A percentile compares a stretch with the other conserved stretches of the same genome.
Evolutionary conservation across 1,284 basidiomycete species (phyloP).

Genomic region (Fomitopsis pinicola): DNA sequence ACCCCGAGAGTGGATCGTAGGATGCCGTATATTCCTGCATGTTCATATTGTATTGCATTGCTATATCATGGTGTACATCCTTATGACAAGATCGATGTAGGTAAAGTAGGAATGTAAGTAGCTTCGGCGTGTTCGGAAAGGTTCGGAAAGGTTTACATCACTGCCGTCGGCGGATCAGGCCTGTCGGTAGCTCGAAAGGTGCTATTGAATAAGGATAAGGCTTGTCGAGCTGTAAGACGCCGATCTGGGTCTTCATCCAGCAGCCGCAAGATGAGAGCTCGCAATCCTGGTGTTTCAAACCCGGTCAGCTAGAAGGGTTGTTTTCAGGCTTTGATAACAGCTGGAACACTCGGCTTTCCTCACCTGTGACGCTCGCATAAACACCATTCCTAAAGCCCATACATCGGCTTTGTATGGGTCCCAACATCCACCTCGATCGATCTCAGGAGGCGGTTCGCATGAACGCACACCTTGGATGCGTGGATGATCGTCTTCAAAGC

Average conservation of each 20-base stretch:
- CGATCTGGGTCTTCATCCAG: constrained; percentile 42
- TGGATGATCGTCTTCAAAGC: constrained; percentile 39
- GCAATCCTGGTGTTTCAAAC: constrained; percentile 51
- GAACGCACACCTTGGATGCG: constrained; percentile 42
- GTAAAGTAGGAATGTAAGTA: not conserved
- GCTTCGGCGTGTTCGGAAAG: no score
- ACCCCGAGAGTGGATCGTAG: constrained; percentile 10
- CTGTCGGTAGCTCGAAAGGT: constrained; percentile 35
- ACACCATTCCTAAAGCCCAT: constrained; percentile 62
- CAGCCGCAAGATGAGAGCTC: constrained; percentile 53
- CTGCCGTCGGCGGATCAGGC: constrained; percentile 20
- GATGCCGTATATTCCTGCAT: not conserved
- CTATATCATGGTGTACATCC: not conserved
- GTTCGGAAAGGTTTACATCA: no score
- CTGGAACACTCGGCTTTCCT: constrained; percentile 7
- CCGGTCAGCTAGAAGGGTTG: constrained; percentile 42
- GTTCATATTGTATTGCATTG: not conserved
- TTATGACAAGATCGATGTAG: not conserved
- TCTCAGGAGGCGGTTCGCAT: constrained; percentile 69
- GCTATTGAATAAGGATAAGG: constrained; percentile 46
- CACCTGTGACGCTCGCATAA: constrained; percentile 62
- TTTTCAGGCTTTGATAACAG: not conserved
- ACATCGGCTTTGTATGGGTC: constrained; percentile 71
- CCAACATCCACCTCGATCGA: constrained; percentile 42
- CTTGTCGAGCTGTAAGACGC: constrained; percentile 46